Conservation (phyloP, 495 filamentous ascomycete species). For the Lepidopterella palustris region DNA sequence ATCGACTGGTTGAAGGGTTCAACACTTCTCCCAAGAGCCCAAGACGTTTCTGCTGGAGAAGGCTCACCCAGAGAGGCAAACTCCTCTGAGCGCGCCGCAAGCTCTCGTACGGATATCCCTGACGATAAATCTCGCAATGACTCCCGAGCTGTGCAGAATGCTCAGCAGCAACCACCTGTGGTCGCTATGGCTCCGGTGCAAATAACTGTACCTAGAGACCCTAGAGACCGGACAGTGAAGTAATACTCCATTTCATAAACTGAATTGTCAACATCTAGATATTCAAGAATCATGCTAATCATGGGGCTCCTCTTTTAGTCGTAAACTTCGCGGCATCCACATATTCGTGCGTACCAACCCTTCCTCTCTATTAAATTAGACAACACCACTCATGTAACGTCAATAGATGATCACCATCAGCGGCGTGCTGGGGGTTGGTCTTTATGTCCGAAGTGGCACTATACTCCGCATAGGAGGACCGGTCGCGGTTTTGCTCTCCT, state of each 20-base stretch:
- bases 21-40: neutral
- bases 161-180: neutral
- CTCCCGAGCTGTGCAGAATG: neutral
- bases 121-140: too few relatives aligned
- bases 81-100: too few relatives aligned
- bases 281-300: neutral
- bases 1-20: too few relatives aligned
- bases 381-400: neutral
- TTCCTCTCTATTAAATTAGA: neutral
- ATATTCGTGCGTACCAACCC: conserved; percentile 41
- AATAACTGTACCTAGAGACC: neutral
- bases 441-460: neutral
- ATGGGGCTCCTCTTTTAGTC: conserved; percentile 9
- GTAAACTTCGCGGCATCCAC: conserved; percentile 40
- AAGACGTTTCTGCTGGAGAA: neutral
- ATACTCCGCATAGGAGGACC: conserved; percentile 4
- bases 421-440: neutral
- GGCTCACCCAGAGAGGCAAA: too few relatives aligned
- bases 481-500: neutral
- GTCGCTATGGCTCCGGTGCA: neutral
- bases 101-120: too few relatives aligned
- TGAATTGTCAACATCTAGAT: neutral
- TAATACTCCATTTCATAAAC: neutral
- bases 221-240: neutral
- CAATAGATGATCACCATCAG: conserved; percentile 7